Evolutionary conservation across 345 rosid genomes (phyloP), one percentile per base, ranked within the genome.

Genomic region (Salix udensis): DNA sequence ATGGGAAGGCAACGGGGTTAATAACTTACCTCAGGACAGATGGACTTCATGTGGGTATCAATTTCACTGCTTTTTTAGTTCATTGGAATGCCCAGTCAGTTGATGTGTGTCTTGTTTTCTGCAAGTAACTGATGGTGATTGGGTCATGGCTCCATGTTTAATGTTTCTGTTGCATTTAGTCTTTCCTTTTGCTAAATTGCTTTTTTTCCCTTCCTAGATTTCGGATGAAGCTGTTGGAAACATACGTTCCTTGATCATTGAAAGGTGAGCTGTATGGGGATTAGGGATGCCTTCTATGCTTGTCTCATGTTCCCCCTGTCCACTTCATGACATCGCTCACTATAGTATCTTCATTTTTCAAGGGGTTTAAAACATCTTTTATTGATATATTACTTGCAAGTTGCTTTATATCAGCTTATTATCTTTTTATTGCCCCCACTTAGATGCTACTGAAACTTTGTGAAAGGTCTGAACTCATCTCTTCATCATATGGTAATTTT

Each of bases 1-100:
- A 91, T 77, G 92, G 91, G 77, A 82, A 85, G 86, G 89, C 91
- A 77, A 86, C 87, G 34, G 99, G 99, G 74, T 83, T 96, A 85
- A 92, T 96, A 83, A 96, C 99, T 70, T 96, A 96, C 85, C 87
- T 85, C 90, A 87, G 99, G 83, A 93, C 99, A 16, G 99, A 96
- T 86, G 96, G 99, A 76, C 83, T 96, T 61, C 99, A 92, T 89
- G 99, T 96, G 85, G 72, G 97, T 88, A 71, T 75, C 77, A 74
- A 79, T 79, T 34, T 71, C 9, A 15, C 69, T 82, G 30, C 65
- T 74, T 80, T 58, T 37, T 46, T 48, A 53, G 34, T 75, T 37
- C 55, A 50, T 14, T 28, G 26, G 19, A 48, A 9, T 15, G 37
- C 30, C 19, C 39, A 16, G 42, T 13, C n/a, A 13, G 65, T 44